Percentiles rank a stretch among this genome's conserved stretches.
phyloP scores from a whole-genome alignment of 768 basidiomycete genomes.

The Postia placenta region DNA sequence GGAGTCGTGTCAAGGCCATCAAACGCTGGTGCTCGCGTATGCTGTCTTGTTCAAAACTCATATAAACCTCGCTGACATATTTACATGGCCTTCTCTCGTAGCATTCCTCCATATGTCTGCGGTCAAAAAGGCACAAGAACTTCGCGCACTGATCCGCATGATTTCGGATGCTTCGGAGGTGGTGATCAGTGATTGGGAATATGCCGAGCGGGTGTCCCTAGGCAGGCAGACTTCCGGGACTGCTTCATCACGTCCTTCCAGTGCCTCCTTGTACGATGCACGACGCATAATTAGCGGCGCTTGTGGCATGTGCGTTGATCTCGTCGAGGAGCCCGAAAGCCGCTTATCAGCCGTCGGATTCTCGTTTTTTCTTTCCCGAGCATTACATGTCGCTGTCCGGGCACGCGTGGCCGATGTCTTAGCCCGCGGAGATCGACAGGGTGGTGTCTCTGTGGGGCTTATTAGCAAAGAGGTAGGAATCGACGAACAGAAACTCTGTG shows the following conservation, averaged over 20 bases:
- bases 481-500: slow-evolving; percentile 2
- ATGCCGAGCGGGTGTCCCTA: not conserved
- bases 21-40: too few relatives aligned
- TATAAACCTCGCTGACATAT: too few relatives aligned
- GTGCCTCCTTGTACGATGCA: slow-evolving; percentile 2
- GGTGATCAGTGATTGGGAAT: slow-evolving; percentile 6
- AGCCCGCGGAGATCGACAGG: not conserved
- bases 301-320: slow-evolving; percentile 6
- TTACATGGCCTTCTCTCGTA: too few relatives aligned
- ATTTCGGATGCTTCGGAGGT: slow-evolving; percentile 7
- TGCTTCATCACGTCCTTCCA: not conserved
- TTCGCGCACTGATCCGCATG: slow-evolving; percentile 1
- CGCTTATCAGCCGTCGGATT: slow-evolving; percentile 3
- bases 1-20: too few relatives aligned
- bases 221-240: too few relatives aligned
- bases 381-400: slow-evolving; percentile 6
- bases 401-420: slow-evolving; percentile 4
- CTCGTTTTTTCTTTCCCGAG: not conserved
- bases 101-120: too few relatives aligned
- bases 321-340: slow-evolving; percentile 6
- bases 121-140: not conserved
- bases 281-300: slow-evolving; percentile 3
- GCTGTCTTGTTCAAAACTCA: too few relatives aligned
- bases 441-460: not conserved
- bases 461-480: not conserved